These are phyloP conservation scores for Triangularia verruculosa DNA, from an alignment of 2,329 filamentous ascomycete genomes.

Conservation along the genomic window DNA sequence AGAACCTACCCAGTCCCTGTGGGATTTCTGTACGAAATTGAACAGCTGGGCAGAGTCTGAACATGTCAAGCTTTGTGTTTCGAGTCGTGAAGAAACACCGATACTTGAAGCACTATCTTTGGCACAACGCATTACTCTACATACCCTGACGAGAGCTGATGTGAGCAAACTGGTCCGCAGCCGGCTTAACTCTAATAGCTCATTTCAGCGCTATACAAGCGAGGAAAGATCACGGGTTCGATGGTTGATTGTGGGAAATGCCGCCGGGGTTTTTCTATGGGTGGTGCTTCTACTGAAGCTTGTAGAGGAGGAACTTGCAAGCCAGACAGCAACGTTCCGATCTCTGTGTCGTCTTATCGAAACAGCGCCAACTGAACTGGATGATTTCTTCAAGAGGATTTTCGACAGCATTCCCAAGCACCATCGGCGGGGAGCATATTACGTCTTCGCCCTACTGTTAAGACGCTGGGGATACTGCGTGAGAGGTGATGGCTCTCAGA, in stretches of 20 bases:
- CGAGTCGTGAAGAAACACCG: constrained; percentile 2
- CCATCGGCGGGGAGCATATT: not conserved
- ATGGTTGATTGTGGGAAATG: not conserved
- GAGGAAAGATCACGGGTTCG: not conserved
- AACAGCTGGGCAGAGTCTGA: not conserved
- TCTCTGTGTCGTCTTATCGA: not conserved
- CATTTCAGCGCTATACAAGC: not conserved
- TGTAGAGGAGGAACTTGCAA: not conserved
- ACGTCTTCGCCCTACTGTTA: not conserved
- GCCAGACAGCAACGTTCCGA: not conserved
- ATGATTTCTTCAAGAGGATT: not conserved
- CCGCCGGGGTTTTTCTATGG: constrained; percentile 9
- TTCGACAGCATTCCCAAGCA: not conserved
- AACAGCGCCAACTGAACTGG: not conserved
- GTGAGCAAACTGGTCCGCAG: not conserved
- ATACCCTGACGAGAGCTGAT: not conserved
- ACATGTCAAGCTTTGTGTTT: constrained; percentile 8
- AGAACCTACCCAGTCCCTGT: not conserved
- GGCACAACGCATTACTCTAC: not conserved
- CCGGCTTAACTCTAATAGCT: not conserved
- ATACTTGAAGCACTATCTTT: not conserved
- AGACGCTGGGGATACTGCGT: not conserved
- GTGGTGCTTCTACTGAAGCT: constrained; percentile 4
- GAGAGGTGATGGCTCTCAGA: not conserved
- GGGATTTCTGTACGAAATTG: not conserved